Evolutionary conservation across 495 filamentous ascomycete species (phyloP), one percentile per base, ranked within the genome.

Genomic region (Penicillium subrubescens): DNA sequence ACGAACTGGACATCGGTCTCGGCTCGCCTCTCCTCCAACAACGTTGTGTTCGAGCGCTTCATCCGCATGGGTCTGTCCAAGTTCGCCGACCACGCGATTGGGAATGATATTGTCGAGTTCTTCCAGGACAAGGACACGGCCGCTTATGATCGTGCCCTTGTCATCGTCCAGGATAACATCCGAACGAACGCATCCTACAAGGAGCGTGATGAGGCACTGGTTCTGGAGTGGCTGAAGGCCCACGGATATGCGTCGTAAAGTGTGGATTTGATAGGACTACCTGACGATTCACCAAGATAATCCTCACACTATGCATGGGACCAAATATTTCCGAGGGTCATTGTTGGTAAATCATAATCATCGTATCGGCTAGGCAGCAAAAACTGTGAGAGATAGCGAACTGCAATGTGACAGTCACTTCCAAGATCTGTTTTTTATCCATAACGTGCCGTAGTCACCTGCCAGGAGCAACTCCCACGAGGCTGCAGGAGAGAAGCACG

Each of bases 11-110:
- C 81, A 11, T 76, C 78, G 44, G 82, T 97, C 19, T 81, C 85
- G 39, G 77, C 82, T 55, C 89, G 87, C 68, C 81, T 97, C 54
- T 87, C 90, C 63, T 81, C 84, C 1, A 97, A 96, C 77, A 89
- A 91, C 63, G 89, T 97, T 33, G 87, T 97, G 27, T 80, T 97
- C 56, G 94, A 97, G 77, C 87, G 93, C 23, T 95, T 96, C 77
- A 72, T 99, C 66, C 88, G 90, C 65, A 82, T 89, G 67, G 87
- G 86, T 23, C 81, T 99, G 63, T 83, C 84, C 54, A 91, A 90
- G 71, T 97, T 97, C 73, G 83, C 89, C 1, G 88, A 89, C 67
- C 76, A 81, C 25, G 82, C 84, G 67, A 82, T 87, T n/a, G 84
- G 89, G 62, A 79, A 85, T 61, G 93, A 97, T 50, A 97, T 99